phyloP scores from a whole-genome alignment of 2,329 filamentous ascomycete species.

The Monilinia aucupariae region DNA sequence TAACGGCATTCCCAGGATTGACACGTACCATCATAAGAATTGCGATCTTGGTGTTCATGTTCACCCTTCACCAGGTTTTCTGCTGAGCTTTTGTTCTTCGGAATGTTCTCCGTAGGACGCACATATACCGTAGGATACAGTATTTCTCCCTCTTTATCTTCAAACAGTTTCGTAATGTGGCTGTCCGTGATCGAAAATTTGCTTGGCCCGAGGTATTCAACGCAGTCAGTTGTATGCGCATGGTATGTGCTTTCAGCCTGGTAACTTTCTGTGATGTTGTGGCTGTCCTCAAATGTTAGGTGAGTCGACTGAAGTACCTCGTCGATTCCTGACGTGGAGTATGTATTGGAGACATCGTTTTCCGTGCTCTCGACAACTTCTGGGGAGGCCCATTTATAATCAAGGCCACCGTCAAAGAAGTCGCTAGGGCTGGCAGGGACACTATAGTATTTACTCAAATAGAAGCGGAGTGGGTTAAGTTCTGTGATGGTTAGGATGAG shows the following conservation, averaged over 20 bases:
- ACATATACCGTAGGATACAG: constrained; percentile 3
- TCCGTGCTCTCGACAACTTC: neutral
- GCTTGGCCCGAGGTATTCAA: neutral
- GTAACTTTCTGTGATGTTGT: neutral
- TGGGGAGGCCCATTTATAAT: constrained; percentile 37
- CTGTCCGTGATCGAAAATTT: neutral
- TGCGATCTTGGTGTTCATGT: neutral
- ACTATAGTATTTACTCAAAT: neutral
- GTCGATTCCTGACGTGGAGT: neutral
- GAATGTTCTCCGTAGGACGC: neutral
- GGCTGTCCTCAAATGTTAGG: neutral
- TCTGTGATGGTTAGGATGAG: neutral
- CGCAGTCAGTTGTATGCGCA: constrained; percentile 4
- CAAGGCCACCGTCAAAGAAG: constrained; percentile 43
- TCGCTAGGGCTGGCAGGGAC: constrained; percentile 42
- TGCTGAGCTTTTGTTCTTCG: neutral
- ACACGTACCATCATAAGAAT: constrained; percentile 2
- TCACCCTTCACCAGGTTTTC: neutral
- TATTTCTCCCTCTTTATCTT: neutral
- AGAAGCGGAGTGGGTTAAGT: constrained; percentile 8
- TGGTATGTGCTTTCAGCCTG: neutral
- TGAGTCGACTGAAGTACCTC: neutral
- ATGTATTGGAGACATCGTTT: neutral
- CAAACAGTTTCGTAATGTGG: neutral
- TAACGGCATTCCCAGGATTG: constrained; percentile 13